phyloP scores from a whole-genome alignment of 306 rosid genomes.

The Glycine soja region DNA sequence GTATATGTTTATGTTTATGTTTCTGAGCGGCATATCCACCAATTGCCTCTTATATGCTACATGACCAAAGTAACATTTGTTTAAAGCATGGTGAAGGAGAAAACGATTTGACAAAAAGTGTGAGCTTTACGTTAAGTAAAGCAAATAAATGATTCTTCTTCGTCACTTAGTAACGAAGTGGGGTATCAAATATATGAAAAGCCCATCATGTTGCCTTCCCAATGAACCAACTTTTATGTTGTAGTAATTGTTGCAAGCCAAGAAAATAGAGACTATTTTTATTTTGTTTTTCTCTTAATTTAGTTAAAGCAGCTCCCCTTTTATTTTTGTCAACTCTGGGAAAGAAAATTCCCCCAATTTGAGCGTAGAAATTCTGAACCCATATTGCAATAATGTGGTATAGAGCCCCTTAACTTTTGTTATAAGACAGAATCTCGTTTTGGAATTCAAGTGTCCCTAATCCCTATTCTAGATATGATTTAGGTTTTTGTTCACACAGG shows the following conservation, averaged over 20 bases:
- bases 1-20: neutral
- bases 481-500: neutral
- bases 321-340: slow-evolving; percentile 15
- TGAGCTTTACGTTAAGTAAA: slow-evolving; percentile 42
- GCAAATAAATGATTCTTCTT: slow-evolving; percentile 48
- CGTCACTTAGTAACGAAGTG: slow-evolving; percentile 38
- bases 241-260: neutral
- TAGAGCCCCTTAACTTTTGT: slow-evolving; percentile 8
- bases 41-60: slow-evolving; percentile 4
- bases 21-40: neutral
- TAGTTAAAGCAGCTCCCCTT: neutral
- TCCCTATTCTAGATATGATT: slow-evolving; percentile 15
- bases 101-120: slow-evolving; percentile 7
- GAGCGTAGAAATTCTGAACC: slow-evolving; percentile 25
- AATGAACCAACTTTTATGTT: slow-evolving; percentile 37
- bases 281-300: neutral
- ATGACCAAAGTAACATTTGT: slow-evolving; percentile 6
- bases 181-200: slow-evolving; percentile 44
- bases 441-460: slow-evolving; percentile 24
- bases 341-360: slow-evolving; percentile 47
- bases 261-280: slow-evolving; percentile 23
- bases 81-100: slow-evolving; percentile 20
- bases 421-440: slow-evolving; percentile 15
- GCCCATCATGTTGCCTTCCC: slow-evolving; percentile 44
- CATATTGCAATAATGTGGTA: slow-evolving; percentile 6